A percentile compares a stretch with the other conserved stretches of the same genome.
These are phyloP conservation scores for Boletus mariae DNA, from an alignment of 1,284 basidiomycete genomes.

Conservation along the genomic window DNA sequence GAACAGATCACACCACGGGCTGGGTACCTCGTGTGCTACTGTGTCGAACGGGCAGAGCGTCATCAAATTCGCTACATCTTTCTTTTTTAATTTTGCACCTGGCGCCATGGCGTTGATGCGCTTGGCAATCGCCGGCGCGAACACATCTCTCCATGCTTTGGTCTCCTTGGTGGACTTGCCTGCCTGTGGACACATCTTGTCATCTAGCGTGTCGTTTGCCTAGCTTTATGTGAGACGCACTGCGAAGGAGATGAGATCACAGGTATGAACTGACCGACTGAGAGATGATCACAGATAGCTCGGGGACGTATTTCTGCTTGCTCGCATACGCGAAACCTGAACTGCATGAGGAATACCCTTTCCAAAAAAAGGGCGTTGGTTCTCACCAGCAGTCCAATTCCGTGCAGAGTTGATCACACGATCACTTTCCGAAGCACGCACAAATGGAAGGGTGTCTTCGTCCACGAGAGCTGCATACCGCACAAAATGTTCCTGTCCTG, in stretches of 20 bases:
- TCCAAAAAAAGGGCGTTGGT: background rate
- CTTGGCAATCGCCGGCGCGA: constrained; percentile 52
- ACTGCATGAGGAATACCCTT: background rate
- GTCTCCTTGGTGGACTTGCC: constrained; percentile 43
- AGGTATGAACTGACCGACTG: constrained; percentile 43
- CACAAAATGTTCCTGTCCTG: constrained; percentile 46
- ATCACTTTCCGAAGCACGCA: constrained; percentile 54
- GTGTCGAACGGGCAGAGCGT: constrained; percentile 78
- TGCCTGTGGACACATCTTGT: constrained; percentile 64
- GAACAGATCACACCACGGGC: constrained; percentile 73
- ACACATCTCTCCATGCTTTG: constrained; percentile 49
- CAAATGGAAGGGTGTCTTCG: constrained; percentile 51
- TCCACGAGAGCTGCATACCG: constrained; percentile 50
- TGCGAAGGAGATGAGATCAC: background rate
- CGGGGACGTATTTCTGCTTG: constrained; percentile 37
- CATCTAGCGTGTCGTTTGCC: constrained; percentile 71
- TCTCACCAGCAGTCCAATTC: constrained; percentile 66
- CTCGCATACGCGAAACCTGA: constrained; percentile 53
- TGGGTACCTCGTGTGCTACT: constrained; percentile 48
- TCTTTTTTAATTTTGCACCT: constrained; percentile 54
- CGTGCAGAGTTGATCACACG: constrained; percentile 65
- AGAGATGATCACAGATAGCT: constrained; percentile 49
- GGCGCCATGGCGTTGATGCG: constrained; percentile 64
- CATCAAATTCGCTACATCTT: constrained; percentile 62
- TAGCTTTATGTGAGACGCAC: constrained; percentile 18